Conservation (phyloP, 495 filamentous ascomycete species). For the Monascus purpureus region DNA sequence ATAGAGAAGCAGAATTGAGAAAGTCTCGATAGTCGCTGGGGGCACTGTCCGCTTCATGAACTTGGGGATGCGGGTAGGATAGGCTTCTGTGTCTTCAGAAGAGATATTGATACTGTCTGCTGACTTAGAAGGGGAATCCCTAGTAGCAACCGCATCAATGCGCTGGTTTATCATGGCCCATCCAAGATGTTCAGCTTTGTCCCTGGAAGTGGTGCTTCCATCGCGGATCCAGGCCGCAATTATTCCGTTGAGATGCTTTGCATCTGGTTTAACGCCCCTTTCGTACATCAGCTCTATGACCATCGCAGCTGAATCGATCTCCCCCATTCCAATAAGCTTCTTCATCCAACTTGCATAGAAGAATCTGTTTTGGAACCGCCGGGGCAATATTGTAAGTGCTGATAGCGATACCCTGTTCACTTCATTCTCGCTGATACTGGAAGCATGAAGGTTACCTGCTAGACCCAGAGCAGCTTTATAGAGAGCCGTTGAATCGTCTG, state of each 20-base stretch:
- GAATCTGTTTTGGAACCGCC: constrained; percentile 55
- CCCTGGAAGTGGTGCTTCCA: constrained; percentile 32
- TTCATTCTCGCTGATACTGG: constrained; percentile 28
- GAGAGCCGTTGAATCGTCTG: constrained; percentile 33
- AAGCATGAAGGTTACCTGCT: constrained; percentile 32
- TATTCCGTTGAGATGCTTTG: constrained; percentile 62
- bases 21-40: constrained; percentile 61
- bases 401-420: constrained; percentile 38
- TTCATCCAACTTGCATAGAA: constrained; percentile 76
- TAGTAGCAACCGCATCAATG: constrained; percentile 47
- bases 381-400: constrained; percentile 40
- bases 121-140: too few species aligned
- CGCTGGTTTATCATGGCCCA: constrained; percentile 64
- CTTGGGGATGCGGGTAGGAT: constrained; percentile 16
- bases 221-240: constrained; percentile 61
- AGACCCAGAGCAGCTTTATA: constrained; percentile 31
- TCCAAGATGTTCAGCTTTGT: constrained; percentile 55
- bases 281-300: constrained; percentile 57
- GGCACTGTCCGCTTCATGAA: constrained; percentile 32
- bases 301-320: constrained; percentile 51
- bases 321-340: constrained; percentile 58
- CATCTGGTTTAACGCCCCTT: constrained; percentile 45
- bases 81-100: too few species aligned
- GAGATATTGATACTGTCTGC: too few species aligned
- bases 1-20: constrained; percentile 57